phyloP scores from a whole-genome alignment of 1,139 yeast genomes.

The Arxiozyma bovina region DNA sequence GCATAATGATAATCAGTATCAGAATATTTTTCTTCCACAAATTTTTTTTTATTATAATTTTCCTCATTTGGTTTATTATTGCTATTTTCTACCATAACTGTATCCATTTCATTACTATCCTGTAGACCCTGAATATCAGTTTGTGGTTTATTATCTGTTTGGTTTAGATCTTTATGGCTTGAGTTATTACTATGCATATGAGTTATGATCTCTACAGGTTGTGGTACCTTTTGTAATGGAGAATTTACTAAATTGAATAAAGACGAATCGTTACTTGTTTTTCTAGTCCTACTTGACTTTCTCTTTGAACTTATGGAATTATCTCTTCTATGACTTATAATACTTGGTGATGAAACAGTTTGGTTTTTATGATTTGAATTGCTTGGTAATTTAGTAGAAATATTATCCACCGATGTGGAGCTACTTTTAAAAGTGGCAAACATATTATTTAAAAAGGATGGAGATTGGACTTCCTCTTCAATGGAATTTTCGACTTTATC shows the following conservation, averaged over 20 bases:
- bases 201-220: conserved; percentile 9
- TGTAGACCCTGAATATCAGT: neutral
- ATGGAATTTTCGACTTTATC: neutral
- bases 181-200: conserved; percentile 1
- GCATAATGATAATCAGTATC: conserved; percentile 49
- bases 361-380: conserved; percentile 1
- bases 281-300: conserved; percentile 3
- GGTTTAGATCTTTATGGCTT: neutral
- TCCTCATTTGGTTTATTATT: conserved; percentile 3
- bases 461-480: conserved; percentile 6
- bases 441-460: conserved; percentile 13
- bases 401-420: conserved; percentile 1
- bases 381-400: conserved; percentile 1
- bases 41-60: conserved; percentile 31
- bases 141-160: neutral
- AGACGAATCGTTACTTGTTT: conserved; percentile 5
- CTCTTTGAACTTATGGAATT: conserved; percentile 9
- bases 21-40: conserved; percentile 36
- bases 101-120: conserved; percentile 1
- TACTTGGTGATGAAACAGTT: conserved; percentile 12
- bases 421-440: conserved; percentile 13
- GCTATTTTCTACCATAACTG: neutral
- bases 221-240: conserved; percentile 5
- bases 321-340: conserved; percentile 16
- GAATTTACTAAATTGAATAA: neutral